These are phyloP conservation scores for Saturnispora quitensis DNA, from an alignment of 805 yeast genomes.

Conservation along the genomic window DNA sequence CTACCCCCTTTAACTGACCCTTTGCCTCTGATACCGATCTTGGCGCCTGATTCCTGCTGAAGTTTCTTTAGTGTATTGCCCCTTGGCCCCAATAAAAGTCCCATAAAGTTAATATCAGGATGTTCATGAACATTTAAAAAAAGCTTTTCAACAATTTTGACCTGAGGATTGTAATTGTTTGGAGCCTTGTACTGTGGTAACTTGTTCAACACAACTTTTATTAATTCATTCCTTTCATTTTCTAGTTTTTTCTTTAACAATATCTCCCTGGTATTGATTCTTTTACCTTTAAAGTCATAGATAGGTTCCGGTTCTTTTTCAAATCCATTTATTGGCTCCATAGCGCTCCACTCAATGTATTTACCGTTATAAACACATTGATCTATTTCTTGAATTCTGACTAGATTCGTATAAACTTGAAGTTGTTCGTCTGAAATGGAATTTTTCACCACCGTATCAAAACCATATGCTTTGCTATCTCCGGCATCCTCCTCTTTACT, in stretches of 20 bases:
- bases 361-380: constrained; percentile 40
- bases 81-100: constrained; percentile 87
- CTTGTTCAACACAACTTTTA: constrained; percentile 62
- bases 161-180: constrained; percentile 48
- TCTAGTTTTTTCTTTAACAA: constrained; percentile 56
- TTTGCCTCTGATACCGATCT: constrained; percentile 83
- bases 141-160: constrained; percentile 66
- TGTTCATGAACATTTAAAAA: constrained; percentile 78
- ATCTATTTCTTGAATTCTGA: constrained; percentile 75
- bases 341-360: not conserved
- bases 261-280: constrained; percentile 75
- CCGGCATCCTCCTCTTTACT: constrained; percentile 8
- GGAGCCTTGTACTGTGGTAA: constrained; percentile 81
- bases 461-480: not conserved
- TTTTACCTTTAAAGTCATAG: constrained; percentile 74
- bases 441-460: constrained; percentile 14
- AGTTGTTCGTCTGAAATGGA: constrained; percentile 67
- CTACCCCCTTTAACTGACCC: constrained; percentile 91
- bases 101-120: constrained; percentile 90
- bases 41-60: constrained; percentile 82
- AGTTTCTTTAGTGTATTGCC: constrained; percentile 79
- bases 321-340: constrained; percentile 23
- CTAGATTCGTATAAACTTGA: constrained; percentile 58
- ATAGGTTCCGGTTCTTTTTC: constrained; percentile 76
- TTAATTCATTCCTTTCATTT: constrained; percentile 68